Evolutionary conservation across 2,329 filamentous ascomycete genomes (phyloP).

Genomic region (Keithomyces neogunnii): DNA sequence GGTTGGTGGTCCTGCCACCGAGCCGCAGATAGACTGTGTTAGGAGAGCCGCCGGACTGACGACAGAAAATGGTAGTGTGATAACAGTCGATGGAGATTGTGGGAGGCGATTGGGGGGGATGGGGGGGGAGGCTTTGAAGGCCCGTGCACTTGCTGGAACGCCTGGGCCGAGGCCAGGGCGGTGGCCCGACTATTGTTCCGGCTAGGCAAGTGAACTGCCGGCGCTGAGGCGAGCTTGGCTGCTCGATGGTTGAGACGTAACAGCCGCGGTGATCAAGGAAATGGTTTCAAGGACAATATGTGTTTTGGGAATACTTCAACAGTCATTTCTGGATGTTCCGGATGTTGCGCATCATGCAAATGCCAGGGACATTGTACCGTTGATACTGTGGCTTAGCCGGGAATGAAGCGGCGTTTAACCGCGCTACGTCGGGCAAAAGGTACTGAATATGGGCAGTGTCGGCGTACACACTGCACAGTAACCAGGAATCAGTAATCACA

Average conservation of each 20-base stretch:
- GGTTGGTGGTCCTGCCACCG: slow-evolving; percentile 3
- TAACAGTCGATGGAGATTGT: slow-evolving; percentile 19
- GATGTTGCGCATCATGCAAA: neutral
- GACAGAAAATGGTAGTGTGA: slow-evolving; percentile 34
- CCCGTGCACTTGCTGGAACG: slow-evolving; percentile 13
- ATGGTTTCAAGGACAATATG: too few species aligned
- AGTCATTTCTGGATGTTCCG: too few species aligned
- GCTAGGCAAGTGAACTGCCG: neutral
- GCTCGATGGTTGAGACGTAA: too few species aligned
- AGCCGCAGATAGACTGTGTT: slow-evolving; percentile 24
- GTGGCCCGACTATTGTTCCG: slow-evolving; percentile 11
- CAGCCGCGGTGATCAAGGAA: too few species aligned
- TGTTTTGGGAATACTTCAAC: too few species aligned
- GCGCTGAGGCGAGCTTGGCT: too few species aligned
- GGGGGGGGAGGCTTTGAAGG: slow-evolving; percentile 13
- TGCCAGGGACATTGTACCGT: neutral
- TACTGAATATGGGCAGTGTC: neutral
- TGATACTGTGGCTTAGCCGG: slow-evolving; percentile 21
- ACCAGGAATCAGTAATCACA: too few species aligned
- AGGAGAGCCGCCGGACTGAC: slow-evolving; percentile 24
- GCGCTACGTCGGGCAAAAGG: neutral
- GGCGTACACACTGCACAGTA: too few species aligned
- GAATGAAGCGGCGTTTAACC: slow-evolving; percentile 20
- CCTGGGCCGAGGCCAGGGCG: slow-evolving; percentile 3
- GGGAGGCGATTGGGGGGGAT: slow-evolving; percentile 13